Conservation (phyloP, 768 basidiomycete genomes). For the Crucibulum laeve region DNA sequence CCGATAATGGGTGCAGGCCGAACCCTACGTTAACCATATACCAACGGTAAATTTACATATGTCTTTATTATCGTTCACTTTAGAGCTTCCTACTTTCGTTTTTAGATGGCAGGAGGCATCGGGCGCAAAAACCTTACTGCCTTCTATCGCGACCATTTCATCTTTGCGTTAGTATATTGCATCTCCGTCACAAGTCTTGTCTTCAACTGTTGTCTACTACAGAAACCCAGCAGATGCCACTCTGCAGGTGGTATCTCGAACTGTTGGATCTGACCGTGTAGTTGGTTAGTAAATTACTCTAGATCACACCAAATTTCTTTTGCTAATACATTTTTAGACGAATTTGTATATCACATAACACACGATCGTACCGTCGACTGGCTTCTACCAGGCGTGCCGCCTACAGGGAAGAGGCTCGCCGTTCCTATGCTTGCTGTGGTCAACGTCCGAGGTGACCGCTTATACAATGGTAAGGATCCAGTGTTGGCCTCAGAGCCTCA, state of each 20-base stretch:
- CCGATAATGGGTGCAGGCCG: constrained; percentile 26
- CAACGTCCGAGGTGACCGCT: constrained; percentile 38
- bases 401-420: constrained; percentile 41
- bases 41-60: constrained; percentile 35
- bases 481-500: background rate
- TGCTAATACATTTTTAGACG: constrained; percentile 25
- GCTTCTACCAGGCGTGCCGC: constrained; percentile 50
- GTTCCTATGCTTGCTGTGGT: constrained; percentile 57
- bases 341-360: constrained; percentile 44
- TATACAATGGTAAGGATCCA: constrained; percentile 26
- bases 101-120: constrained; percentile 51
- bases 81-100: background rate
- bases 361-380: constrained; percentile 41
- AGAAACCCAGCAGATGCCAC: constrained; percentile 45
- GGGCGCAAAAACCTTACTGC: constrained; percentile 43
- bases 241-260: constrained; percentile 44
- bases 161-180: constrained; percentile 36
- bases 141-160: constrained; percentile 56
- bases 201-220: background rate
- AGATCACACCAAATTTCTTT: background rate
- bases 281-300: constrained; percentile 30
- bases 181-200: background rate
- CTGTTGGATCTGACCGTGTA: constrained; percentile 45
- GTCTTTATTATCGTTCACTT: background rate
- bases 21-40: constrained; percentile 59